Evolutionary conservation across 305 asterid species (phyloP).

Genomic region (Fraxinus angustifolia): DNA sequence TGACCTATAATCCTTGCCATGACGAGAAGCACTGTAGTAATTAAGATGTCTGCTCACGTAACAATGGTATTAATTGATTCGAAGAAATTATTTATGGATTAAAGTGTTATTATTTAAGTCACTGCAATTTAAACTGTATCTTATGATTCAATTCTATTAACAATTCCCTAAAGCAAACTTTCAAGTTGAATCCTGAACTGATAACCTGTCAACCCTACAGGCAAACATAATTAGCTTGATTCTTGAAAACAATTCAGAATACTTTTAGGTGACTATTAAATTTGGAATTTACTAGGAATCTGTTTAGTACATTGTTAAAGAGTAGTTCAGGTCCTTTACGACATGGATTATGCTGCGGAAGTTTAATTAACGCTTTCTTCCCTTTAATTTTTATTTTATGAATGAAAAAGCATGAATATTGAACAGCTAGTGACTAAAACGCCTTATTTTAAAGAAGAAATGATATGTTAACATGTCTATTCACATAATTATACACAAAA

Average conservation of each 20-base stretch:
- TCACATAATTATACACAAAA: not conserved
- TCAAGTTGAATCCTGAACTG: not conserved
- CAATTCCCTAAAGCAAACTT: not conserved
- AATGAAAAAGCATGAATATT: not conserved
- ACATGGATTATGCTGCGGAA: not conserved
- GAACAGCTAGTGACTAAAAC: not conserved
- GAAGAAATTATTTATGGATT: not conserved
- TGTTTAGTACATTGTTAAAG: not conserved
- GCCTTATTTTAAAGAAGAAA: not conserved
- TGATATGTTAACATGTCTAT: not conserved
- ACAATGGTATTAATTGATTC: not conserved
- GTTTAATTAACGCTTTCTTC: not conserved
- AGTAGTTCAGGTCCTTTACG: not conserved
- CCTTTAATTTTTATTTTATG: not conserved
- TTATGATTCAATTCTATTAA: not conserved
- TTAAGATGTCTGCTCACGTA: not conserved
- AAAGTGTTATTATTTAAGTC: not conserved
- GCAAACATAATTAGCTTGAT: not conserved
- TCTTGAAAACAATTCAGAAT: not conserved
- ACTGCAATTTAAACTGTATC: not conserved
- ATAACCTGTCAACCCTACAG: not conserved
- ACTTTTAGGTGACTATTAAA: not conserved
- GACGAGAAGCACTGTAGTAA: not conserved
- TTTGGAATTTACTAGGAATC: not conserved
- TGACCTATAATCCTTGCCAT: not conserved